Percentiles rank a stretch among this genome's conserved stretches.
phyloP scores from a whole-genome alignment of 495 filamentous ascomycete species.

The Neurospora sp. region DNA sequence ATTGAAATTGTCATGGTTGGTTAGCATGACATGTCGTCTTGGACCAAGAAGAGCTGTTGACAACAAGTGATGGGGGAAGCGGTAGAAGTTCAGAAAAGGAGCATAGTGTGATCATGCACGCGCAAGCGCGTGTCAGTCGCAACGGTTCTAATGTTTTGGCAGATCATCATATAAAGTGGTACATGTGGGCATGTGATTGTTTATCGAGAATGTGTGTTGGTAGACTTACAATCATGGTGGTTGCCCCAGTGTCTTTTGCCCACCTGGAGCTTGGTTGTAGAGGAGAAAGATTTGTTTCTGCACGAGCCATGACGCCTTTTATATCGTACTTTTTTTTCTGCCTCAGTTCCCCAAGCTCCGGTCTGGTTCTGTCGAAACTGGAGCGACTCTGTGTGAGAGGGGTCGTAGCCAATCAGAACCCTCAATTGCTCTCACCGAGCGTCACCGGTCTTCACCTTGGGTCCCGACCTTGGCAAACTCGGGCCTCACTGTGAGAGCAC shows the following conservation, averaged over 20 bases:
- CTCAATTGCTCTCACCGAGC: slow-evolving; percentile 1
- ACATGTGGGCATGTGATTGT: neutral
- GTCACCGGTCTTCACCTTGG: neutral
- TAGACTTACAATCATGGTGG: slow-evolving; percentile 17
- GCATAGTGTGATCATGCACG: slow-evolving; percentile 50
- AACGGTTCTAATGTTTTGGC: slow-evolving; percentile 72
- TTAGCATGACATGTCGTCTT: neutral
- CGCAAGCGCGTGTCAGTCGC: slow-evolving; percentile 69
- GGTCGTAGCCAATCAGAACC: slow-evolving; percentile 5
- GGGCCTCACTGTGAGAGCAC: neutral
- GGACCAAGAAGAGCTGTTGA: neutral
- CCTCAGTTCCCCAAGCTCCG: neutral
- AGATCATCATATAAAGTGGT: slow-evolving; percentile 28
- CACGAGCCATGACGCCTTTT: neutral
- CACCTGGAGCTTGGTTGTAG: neutral
- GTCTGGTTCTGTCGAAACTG: neutral
- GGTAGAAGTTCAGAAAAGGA: slow-evolving; percentile 37
- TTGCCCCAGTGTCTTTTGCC: neutral
- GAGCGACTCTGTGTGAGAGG: neutral
- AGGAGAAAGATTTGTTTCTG: neutral
- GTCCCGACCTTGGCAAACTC: neutral
- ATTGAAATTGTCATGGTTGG: neutral
- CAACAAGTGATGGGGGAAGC: neutral
- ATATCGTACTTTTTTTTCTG: neutral
- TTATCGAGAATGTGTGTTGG: neutral